phyloP scores from a whole-genome alignment of 2,329 filamentous ascomycete species.

The Neofusicoccum parvum region DNA sequence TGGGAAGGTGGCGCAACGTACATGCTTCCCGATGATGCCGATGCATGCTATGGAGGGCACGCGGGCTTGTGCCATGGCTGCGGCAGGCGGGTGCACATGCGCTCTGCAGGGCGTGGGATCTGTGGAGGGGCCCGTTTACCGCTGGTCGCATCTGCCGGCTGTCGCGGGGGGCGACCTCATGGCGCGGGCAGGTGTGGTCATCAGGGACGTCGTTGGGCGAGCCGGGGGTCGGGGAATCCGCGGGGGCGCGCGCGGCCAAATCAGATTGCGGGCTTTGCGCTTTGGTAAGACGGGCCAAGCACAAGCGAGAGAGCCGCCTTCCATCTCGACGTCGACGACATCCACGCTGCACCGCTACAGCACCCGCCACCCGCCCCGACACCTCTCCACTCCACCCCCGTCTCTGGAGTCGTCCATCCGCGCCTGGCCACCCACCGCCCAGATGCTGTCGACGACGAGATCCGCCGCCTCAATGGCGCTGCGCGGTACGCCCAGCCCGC shows the following conservation, averaged over 20 bases:
- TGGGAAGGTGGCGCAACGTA: conserved; percentile 46
- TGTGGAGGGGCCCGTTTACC: not conserved
- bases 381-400: conserved; percentile 40
- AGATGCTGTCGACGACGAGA: conserved; percentile 56
- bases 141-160: not conserved
- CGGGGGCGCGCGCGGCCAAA: conserved; percentile 4
- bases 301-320: conserved; percentile 12
- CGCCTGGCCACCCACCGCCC: not conserved
- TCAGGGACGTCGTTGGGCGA: conserved; percentile 15
- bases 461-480: conserved; percentile 57
- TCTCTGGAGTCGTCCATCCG: conserved; percentile 19
- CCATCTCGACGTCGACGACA: conserved; percentile 35
- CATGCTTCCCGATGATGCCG: conserved; percentile 90
- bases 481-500: conserved; percentile 46
- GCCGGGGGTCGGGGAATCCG: not conserved
- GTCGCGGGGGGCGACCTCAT: not conserved
- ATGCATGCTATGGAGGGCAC: conserved; percentile 83
- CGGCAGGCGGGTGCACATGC: conserved; percentile 6
- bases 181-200: not conserved
- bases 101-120: not conserved
- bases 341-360: conserved; percentile 26
- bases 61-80: conserved; percentile 49
- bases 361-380: conserved; percentile 36
- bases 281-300: conserved; percentile 23
- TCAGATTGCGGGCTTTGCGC: conserved; percentile 14